A percentile compares a stretch with the other conserved stretches of the same genome.
These are phyloP conservation scores for Cladophialophora yegresii DNA, from an alignment of 2,329 filamentous ascomycete genomes.

Conservation along the genomic window DNA sequence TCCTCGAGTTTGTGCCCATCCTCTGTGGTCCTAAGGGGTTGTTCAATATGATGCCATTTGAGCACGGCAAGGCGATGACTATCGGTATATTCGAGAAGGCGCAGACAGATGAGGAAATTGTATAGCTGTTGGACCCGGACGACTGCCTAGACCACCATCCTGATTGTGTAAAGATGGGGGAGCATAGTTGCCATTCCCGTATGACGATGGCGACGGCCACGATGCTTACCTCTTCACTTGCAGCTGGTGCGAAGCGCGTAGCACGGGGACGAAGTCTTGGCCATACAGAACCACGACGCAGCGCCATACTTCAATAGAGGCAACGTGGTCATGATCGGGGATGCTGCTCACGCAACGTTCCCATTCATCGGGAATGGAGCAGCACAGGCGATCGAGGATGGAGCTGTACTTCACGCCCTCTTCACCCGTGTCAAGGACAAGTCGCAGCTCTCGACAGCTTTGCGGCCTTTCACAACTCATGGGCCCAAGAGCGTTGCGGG, in stretches of 20 bases:
- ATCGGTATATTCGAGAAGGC: not conserved
- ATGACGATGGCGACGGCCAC: not conserved
- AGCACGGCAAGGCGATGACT: conserved; percentile 8
- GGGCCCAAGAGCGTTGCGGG: not conserved
- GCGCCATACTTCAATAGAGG: conserved; percentile 3
- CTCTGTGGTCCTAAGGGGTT: conserved; percentile 2
- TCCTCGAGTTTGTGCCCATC: conserved; percentile 9
- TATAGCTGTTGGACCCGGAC: not conserved
- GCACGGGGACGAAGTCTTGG: not conserved
- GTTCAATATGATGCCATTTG: conserved; percentile 8
- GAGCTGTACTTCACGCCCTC: conserved; percentile 3
- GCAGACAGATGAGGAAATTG: not conserved
- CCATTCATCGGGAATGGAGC: conserved; percentile 13
- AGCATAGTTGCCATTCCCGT: not conserved
- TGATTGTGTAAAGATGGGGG: conserved; percentile 9
- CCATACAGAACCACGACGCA: conserved; percentile 1
- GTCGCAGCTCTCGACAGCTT: conserved; percentile 4
- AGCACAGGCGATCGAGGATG: conserved; percentile 13
- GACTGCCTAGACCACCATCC: conserved; percentile 2
- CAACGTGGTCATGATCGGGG: conserved; percentile 13
- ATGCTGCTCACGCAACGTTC: conserved; percentile 7
- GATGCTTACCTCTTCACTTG: not conserved
- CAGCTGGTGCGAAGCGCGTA: not conserved
- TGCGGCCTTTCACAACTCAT: conserved; percentile 4
- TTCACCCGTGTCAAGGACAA: conserved; percentile 6